Percentiles rank a stretch among this genome's conserved stretches.
Conservation (phyloP, 2,329 filamentous ascomycete species). For the Sporothrix pseudoabietina region DNA sequence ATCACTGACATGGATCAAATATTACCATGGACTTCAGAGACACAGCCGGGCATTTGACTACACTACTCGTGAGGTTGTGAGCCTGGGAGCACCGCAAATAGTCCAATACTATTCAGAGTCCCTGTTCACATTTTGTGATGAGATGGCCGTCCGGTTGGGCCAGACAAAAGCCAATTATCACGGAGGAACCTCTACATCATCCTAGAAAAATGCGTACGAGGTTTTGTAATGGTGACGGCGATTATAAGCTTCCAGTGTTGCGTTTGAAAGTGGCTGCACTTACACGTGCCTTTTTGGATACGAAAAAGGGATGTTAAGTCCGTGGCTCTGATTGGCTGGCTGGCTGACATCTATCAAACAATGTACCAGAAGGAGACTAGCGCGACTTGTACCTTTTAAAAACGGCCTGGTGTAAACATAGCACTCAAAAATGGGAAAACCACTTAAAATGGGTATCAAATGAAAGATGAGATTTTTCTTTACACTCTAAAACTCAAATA, state of each 20-base stretch:
- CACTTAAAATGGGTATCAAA: not conserved
- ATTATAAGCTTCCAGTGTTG: not conserved
- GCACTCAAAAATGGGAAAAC: not conserved
- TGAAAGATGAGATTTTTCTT: slow-evolving; percentile 3
- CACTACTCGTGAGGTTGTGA: not conserved
- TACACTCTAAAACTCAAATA: not conserved
- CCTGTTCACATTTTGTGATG: not conserved
- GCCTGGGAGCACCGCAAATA: not conserved
- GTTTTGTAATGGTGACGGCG: too few relatives aligned
- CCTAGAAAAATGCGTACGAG: not conserved
- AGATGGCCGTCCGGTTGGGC: not conserved
- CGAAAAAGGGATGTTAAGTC: not conserved
- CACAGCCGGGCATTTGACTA: not conserved
- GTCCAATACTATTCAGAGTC: not conserved
- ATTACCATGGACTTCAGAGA: not conserved
- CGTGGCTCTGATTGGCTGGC: slow-evolving; percentile 7
- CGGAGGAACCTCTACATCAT: not conserved
- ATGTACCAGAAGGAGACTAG: not conserved
- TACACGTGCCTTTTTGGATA: not conserved
- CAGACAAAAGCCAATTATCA: not conserved
- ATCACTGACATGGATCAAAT: too few relatives aligned
- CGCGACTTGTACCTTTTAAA: not conserved
- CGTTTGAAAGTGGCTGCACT: too few relatives aligned
- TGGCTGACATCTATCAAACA: not conserved
- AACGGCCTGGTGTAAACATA: not conserved